These are phyloP conservation scores for Cryphonectria carpinicola DNA, from an alignment of 2,329 filamentous ascomycete genomes.

Conservation along the genomic window DNA sequence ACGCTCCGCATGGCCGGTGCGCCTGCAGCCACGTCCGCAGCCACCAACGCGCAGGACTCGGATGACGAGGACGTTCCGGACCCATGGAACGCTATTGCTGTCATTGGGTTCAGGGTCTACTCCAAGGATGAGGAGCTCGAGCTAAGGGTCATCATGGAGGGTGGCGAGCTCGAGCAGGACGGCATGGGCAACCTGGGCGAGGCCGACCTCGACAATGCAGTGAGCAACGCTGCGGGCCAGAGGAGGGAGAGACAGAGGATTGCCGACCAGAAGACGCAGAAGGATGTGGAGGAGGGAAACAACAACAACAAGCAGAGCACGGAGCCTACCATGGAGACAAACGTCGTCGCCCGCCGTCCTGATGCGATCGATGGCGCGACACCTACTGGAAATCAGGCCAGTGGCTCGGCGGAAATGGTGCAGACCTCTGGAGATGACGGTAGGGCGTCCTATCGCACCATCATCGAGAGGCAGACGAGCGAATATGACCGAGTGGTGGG, in stretches of 20 bases:
- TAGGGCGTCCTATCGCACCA: conserved; percentile 32
- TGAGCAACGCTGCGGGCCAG: conserved; percentile 57
- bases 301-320: not conserved
- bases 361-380: not conserved
- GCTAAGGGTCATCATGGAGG: conserved; percentile 60
- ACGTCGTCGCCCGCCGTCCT: not conserved
- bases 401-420: conserved; percentile 3
- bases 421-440: conserved; percentile 27
- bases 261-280: not conserved
- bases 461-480: conserved; percentile 30
- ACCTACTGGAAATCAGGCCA: not conserved
- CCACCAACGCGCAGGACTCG: conserved; percentile 49
- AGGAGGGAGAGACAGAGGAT: conserved; percentile 36
- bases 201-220: conserved; percentile 60
- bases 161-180: conserved; percentile 55
- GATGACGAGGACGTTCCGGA: conserved; percentile 59
- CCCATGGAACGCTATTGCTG: conserved; percentile 66
- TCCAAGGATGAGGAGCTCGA: conserved; percentile 58
- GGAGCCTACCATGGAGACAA: not conserved
- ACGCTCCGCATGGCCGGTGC: conserved; percentile 50
- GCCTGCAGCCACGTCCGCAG: conserved; percentile 37
- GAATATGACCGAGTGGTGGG: conserved; percentile 26
- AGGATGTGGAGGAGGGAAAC: not conserved
- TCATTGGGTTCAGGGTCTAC: conserved; percentile 65
- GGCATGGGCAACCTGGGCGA: conserved; percentile 62